These are phyloP conservation scores for Gracilaria domingensis DNA, from an alignment of 23 red algal genomes.

Conservation along the genomic window DNA sequence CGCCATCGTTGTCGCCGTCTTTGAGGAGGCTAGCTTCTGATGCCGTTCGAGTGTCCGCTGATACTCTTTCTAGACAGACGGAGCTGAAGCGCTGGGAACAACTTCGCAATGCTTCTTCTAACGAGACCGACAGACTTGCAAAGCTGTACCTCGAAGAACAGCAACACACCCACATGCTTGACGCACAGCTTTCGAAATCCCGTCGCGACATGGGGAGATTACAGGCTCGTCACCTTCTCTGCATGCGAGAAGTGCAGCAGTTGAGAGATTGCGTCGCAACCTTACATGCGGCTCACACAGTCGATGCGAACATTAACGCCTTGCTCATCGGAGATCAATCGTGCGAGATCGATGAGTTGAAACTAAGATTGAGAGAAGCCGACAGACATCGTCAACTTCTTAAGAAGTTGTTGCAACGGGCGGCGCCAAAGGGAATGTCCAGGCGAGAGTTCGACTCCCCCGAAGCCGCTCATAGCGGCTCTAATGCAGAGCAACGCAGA, in stretches of 20 bases:
- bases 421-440: slow-evolving; percentile 1
- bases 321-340: slow-evolving; percentile 47
- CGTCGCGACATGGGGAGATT: slow-evolving; percentile 16
- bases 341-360: slow-evolving; percentile 50
- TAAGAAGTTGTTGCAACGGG: slow-evolving; percentile 36
- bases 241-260: slow-evolving; percentile 21
- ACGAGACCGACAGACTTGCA: neutral
- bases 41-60: slow-evolving; percentile 24
- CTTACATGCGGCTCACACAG: slow-evolving; percentile 27
- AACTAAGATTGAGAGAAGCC: slow-evolving; percentile 13
- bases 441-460: neutral
- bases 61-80: slow-evolving; percentile 3
- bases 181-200: neutral
- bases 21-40: slow-evolving; percentile 4
- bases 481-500: neutral
- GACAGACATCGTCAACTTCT: slow-evolving; percentile 36
- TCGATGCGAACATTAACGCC: slow-evolving; percentile 43
- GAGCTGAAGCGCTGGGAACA: slow-evolving; percentile 27
- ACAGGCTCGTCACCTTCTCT: slow-evolving; percentile 21
- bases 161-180: neutral
- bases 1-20: neutral
- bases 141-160: slow-evolving; percentile 8
- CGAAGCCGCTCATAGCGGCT: neutral
- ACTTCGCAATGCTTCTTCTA: slow-evolving; percentile 10
- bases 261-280: slow-evolving; percentile 61